phyloP scores from a whole-genome alignment of 1,139 yeast genomes.

The Lodderomyces oxycetoniae region DNA sequence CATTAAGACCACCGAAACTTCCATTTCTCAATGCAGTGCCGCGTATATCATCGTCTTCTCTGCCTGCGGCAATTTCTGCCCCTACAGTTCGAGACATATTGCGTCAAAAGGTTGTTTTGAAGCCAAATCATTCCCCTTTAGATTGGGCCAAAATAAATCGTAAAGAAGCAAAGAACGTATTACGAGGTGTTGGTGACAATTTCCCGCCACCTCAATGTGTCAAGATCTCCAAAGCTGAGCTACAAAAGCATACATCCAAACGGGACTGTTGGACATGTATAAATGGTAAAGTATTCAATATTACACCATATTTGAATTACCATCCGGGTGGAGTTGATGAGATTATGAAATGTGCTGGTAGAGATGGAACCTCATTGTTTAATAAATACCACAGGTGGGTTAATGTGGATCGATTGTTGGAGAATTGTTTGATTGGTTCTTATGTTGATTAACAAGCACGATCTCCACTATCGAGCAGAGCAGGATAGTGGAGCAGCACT shows the following conservation, averaged over 20 bases:
- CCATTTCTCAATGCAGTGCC: too few relatives aligned
- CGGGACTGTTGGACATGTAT: constrained; percentile 86
- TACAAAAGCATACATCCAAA: constrained; percentile 50
- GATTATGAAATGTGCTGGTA: constrained; percentile 75
- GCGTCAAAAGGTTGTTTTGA: constrained; percentile 56
- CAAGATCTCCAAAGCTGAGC: constrained; percentile 54
- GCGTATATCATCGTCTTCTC: too few relatives aligned
- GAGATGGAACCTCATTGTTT: constrained; percentile 77
- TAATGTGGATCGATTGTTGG: constrained; percentile 76
- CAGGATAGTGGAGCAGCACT: too few relatives aligned
- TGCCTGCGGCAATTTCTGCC: too few relatives aligned
- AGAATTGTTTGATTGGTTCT: constrained; percentile 71
- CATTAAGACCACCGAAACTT: too few relatives aligned
- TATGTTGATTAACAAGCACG: constrained; percentile 12
- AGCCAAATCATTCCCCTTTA: constrained; percentile 80
- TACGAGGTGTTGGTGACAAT: constrained; percentile 37
- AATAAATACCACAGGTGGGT: constrained; percentile 87
- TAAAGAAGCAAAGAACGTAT: constrained; percentile 23
- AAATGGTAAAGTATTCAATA: constrained; percentile 76
- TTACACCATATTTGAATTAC: constrained; percentile 74
- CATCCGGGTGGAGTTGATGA: constrained; percentile 94
- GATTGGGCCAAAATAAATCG: constrained; percentile 73
- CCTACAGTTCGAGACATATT: too few relatives aligned
- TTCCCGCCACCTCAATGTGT: constrained; percentile 45
- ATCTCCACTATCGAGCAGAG: too few relatives aligned